phyloP scores from a whole-genome alignment of 2,329 filamentous ascomycete genomes.

The Dothideomycetidae sp. region DNA sequence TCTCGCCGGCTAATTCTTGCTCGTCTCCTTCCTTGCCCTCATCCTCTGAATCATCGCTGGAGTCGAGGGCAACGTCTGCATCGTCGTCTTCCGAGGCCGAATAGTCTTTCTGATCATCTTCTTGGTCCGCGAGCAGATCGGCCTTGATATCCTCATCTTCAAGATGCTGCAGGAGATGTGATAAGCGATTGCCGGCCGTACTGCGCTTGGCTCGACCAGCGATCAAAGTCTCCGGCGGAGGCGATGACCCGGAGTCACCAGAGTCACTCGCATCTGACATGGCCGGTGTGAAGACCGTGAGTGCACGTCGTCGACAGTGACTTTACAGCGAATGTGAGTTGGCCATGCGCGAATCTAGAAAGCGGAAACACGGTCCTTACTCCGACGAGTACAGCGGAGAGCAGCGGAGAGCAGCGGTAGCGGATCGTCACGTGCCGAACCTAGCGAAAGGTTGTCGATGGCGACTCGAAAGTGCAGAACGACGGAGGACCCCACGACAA shows the following conservation, averaged over 20 bases:
- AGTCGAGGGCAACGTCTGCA: constrained; percentile 69
- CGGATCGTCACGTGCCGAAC: too few relatives aligned
- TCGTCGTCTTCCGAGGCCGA: constrained; percentile 37
- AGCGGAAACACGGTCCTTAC: too few relatives aligned
- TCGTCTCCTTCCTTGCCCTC: constrained; percentile 35
- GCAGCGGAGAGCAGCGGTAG: too few relatives aligned
- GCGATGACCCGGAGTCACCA: constrained; percentile 2
- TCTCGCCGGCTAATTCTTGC: constrained; percentile 74
- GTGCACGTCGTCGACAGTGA: too few relatives aligned
- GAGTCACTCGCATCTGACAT: constrained; percentile 11
- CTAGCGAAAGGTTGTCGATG: too few relatives aligned
- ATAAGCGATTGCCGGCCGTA: constrained; percentile 75
- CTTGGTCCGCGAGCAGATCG: constrained; percentile 34
- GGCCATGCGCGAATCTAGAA: too few relatives aligned
- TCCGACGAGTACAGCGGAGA: too few relatives aligned
- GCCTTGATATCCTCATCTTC: constrained; percentile 29
- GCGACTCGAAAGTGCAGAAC: too few relatives aligned
- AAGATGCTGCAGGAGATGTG: constrained; percentile 53
- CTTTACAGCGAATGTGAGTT: too few relatives aligned
- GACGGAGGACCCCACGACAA: too few relatives aligned
- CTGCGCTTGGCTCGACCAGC: constrained; percentile 60
- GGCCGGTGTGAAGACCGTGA: too few relatives aligned
- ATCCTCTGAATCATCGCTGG: constrained; percentile 64
- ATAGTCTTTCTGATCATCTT: constrained; percentile 42
- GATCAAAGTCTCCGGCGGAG: constrained; percentile 34